Base-by-base conservation (phyloP, 495 filamentous ascomycete genomes). In the Penicillium subrubescens region DNA sequence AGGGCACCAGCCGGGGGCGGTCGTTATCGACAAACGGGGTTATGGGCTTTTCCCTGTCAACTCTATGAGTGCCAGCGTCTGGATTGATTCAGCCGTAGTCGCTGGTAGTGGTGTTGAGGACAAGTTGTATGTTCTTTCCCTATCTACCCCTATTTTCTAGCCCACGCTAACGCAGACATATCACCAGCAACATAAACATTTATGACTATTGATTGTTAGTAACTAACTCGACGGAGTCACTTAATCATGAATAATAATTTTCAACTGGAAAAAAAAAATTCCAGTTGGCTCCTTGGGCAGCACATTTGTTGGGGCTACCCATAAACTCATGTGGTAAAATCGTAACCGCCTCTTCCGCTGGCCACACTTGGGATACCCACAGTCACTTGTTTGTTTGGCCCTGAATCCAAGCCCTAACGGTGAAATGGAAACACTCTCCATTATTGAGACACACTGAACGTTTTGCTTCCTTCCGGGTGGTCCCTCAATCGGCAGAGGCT, bases 11-110 rank as follows among this genome's bases (percentile, higher is more conserved):
- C 27, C 70, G 25, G 71, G 75, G 1, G 74, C 79, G 53, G 79
- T 89, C 2, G 67, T 66, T 15, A 87, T 90, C 60, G 81, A 81
- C 35, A 72, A 81, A 17, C 76, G 85, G 54, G 88, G 88, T 0
- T 89, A 78, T 63, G 87, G 79, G 15, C 56, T 68, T 27, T 90
- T 90, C 65, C 75, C 74, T 0, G 87, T 87, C 54, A 70, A 75
- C 6, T 73, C 76, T 8, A 81, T 79, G 50, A 86, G 82, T 67
- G 82, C 88, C 5, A 81, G 85, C 60, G 81, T 89, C 14, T 90
- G 86, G 83, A 86, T 88, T 14, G 84, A 87, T 63, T 79, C 80
- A 53, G 74, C 75, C n/a, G 84, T 83, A 15, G 77, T 83, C 33
- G 82, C 81, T 7, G 74, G 85, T 61, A 82, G 86, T 35, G 67